Evolutionary conservation across 2,329 filamentous ascomycete species (phyloP).

Genomic region (Phialemonium atrogriseum): DNA sequence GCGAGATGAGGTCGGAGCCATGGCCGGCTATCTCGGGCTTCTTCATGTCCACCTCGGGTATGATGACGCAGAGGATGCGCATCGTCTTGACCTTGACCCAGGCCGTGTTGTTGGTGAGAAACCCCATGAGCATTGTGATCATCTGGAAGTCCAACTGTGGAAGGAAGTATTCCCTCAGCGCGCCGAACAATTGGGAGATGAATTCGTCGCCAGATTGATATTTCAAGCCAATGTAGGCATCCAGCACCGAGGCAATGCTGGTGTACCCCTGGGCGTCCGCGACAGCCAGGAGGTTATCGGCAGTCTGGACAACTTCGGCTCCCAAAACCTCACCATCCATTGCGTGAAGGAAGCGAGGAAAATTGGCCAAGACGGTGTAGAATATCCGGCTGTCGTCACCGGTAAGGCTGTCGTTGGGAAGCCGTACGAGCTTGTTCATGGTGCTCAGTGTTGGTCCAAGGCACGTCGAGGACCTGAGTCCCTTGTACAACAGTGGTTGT

Average conservation of each 20-base stretch:
- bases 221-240: constrained; percentile 58
- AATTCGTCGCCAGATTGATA: constrained; percentile 69
- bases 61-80: constrained; percentile 75
- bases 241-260: constrained; percentile 60
- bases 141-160: constrained; percentile 76
- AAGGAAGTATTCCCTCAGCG: constrained; percentile 71
- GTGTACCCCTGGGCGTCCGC: constrained; percentile 64
- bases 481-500: constrained; percentile 82
- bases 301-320: constrained; percentile 50
- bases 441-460: constrained; percentile 69
- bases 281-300: constrained; percentile 61
- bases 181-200: constrained; percentile 61
- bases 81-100: constrained; percentile 94
- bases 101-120: constrained; percentile 77
- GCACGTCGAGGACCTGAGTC: constrained; percentile 76
- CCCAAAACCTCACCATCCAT: constrained; percentile 59
- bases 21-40: constrained; percentile 84
- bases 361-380: constrained; percentile 82
- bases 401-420: constrained; percentile 73
- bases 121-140: constrained; percentile 81
- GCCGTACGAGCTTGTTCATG: constrained; percentile 67
- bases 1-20: constrained; percentile 91
- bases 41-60: constrained; percentile 88
- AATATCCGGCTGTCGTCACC: constrained; percentile 77
- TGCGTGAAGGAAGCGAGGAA: constrained; percentile 74